These are phyloP conservation scores for Botryotinia globosa DNA, from an alignment of 2,329 filamentous ascomycete genomes.

Conservation along the genomic window DNA sequence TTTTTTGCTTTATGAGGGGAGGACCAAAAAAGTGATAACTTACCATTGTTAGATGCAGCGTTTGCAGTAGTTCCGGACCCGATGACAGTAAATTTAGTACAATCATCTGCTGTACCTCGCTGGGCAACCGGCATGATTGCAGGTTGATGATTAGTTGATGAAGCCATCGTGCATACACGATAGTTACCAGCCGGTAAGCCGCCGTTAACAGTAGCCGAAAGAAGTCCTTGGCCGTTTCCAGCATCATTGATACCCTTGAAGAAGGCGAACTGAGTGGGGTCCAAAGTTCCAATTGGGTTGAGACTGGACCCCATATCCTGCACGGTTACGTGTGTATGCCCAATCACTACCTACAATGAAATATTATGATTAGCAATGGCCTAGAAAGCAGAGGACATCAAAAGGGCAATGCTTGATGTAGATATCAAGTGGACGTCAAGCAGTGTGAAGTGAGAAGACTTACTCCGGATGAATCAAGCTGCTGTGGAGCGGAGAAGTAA, in stretches of 20 bases:
- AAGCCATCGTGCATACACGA: slow-evolving; percentile 45
- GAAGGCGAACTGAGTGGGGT: slow-evolving; percentile 41
- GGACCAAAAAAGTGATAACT: neutral
- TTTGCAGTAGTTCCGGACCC: slow-evolving; percentile 25
- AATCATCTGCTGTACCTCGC: slow-evolving; percentile 47
- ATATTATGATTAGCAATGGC: neutral
- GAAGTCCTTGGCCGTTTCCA: slow-evolving; percentile 42
- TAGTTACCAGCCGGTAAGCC: slow-evolving; percentile 46
- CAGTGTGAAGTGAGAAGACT: neutral
- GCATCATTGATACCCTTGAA: slow-evolving; percentile 46
- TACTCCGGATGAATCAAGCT: slow-evolving; percentile 21
- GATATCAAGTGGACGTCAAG: neutral
- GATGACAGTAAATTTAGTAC: slow-evolving; percentile 45
- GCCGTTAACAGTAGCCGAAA: slow-evolving; percentile 40
- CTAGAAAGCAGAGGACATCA: neutral
- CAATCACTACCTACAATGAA: slow-evolving; percentile 35
- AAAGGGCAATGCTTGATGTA: too few species aligned
- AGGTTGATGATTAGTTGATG: slow-evolving; percentile 45
- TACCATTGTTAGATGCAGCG: slow-evolving; percentile 25
- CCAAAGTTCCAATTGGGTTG: slow-evolving; percentile 35
- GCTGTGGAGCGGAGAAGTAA: slow-evolving; percentile 43
- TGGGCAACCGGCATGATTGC: slow-evolving; percentile 46
- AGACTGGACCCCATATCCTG: slow-evolving; percentile 40
- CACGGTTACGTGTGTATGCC: slow-evolving; percentile 43
- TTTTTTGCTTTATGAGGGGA: neutral